Base-by-base conservation (phyloP, 768 basidiomycete species). In the Suillus clintonianus region DNA sequence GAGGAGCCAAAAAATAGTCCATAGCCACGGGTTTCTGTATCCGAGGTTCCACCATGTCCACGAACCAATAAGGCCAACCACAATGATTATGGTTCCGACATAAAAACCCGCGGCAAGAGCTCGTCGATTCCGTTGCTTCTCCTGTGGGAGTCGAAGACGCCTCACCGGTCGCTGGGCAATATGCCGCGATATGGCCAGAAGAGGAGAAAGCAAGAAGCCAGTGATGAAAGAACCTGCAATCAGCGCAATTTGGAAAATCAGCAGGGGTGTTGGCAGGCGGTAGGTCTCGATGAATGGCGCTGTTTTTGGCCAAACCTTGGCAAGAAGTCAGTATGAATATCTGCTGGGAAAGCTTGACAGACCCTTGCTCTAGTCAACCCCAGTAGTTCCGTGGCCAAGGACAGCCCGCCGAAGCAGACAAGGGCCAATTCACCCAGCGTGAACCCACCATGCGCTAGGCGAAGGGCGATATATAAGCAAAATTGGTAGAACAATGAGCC, bases 201-300 rank as follows among this genome's bases (percentile, higher is more conserved):
- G 81, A 0, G 97, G 97, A 0, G 94, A 94, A n/a, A 99, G 85
- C 9, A 98, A 79, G 77, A 98, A 94, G 15, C 97, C 97, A n/a
- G 89, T 89, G 37, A 99, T 79, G 62, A 99, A 85, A 0, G 95
- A 90, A 27, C 97, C 97, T 5, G 91, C 92, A 54, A 99, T 91
- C 53, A 99, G 83, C 2, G 97, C 94, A 47, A 96, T 82, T 72
- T 99, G 97, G 77, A 94, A 96, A 45, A 90, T 86, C 57, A 99
- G 84, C 19, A 99, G 82, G 13, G 97, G 97, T 3, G 93, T 97
- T 11, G 97, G 95, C 6, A 95, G 81, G 45, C 97, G 90, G 72
- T 92, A 97, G 0, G 97, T 97, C 73, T 92, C 91, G 78, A 97
- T 91, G 74, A 88, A 95, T 0, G 87, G 86, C 11, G 89, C 95